Evolutionary conservation across 805 yeast genomes (phyloP).

Genomic region (Teunomyces panamensis): DNA sequence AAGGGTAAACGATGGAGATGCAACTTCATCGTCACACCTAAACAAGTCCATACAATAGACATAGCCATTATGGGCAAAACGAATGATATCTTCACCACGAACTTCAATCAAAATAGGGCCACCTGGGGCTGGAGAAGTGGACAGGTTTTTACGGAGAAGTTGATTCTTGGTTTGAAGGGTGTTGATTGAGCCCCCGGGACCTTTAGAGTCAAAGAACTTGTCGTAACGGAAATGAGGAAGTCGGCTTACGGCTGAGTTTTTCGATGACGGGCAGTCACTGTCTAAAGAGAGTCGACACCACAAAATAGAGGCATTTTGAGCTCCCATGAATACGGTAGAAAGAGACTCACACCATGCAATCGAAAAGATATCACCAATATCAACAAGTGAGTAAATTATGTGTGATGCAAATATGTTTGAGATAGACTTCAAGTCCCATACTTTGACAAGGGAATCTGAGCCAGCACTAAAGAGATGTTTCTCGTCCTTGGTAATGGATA

Average conservation of each 20-base stretch:
- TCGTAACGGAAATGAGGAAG: slow-evolving; percentile 64
- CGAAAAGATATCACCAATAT: slow-evolving; percentile 92
- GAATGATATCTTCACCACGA: slow-evolving; percentile 59
- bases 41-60: slow-evolving; percentile 63
- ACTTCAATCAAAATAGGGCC: slow-evolving; percentile 54
- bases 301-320: slow-evolving; percentile 86
- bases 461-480: slow-evolving; percentile 76
- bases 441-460: slow-evolving; percentile 82
- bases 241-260: slow-evolving; percentile 17
- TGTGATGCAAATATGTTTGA: slow-evolving; percentile 41
- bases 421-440: slow-evolving; percentile 59
- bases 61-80: slow-evolving; percentile 91
- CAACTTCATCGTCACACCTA: slow-evolving; percentile 16
- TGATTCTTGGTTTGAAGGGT: slow-evolving; percentile 27
- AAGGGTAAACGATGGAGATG: neutral
- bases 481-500: slow-evolving; percentile 54
- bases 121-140: slow-evolving; percentile 10
- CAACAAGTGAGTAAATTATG: slow-evolving; percentile 78
- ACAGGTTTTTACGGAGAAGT: slow-evolving; percentile 13
- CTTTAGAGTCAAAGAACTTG: slow-evolving; percentile 84
- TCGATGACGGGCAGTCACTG: neutral
- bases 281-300: slow-evolving; percentile 50
- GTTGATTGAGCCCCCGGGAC: slow-evolving; percentile 65
- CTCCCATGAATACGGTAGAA: slow-evolving; percentile 74
- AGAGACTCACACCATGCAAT: slow-evolving; percentile 61